These are phyloP conservation scores for Marasmius tenuissimus DNA, from an alignment of 1,284 basidiomycete genomes.

Conservation along the genomic window DNA sequence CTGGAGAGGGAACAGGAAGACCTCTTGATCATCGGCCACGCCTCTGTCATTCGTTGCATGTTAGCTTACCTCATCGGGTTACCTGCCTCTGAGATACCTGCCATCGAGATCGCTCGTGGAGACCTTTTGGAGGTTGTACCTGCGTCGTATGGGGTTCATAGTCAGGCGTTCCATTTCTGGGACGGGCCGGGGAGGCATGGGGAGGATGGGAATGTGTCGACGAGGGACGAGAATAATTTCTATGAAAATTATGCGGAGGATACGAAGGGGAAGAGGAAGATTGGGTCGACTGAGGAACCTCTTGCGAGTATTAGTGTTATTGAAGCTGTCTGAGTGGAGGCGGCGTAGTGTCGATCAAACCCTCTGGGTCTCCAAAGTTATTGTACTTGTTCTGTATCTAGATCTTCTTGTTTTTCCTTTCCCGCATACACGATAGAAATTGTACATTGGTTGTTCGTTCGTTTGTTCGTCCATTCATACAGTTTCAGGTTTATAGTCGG, in stretches of 20 bases:
- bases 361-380: too few species aligned
- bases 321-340: conserved; percentile 1
- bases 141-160: conserved; percentile 87
- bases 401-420: too few species aligned
- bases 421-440: too few species aligned
- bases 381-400: too few species aligned
- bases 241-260: conserved; percentile 87
- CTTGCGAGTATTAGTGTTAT: conserved; percentile 9
- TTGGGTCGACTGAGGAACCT: conserved; percentile 6
- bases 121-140: conserved; percentile 90
- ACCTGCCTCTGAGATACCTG: conserved; percentile 95
- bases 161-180: conserved; percentile 92
- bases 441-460: too few species aligned
- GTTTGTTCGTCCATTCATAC: too few species aligned
- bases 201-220: conserved; percentile 38
- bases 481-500: background rate
- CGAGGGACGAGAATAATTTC: conserved; percentile 69
- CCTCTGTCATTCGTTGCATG: conserved; percentile 97
- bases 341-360: background rate
- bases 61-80: conserved; percentile 91
- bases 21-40: conserved; percentile 79
- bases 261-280: conserved; percentile 66
- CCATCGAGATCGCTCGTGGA: conserved; percentile 91
- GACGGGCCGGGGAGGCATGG: conserved; percentile 70
- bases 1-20: conserved; percentile 81